A percentile compares a stretch with the other conserved stretches of the same genome.
These are phyloP conservation scores for Luffa acutangula DNA, from an alignment of 306 rosid genomes.

Conservation along the genomic window DNA sequence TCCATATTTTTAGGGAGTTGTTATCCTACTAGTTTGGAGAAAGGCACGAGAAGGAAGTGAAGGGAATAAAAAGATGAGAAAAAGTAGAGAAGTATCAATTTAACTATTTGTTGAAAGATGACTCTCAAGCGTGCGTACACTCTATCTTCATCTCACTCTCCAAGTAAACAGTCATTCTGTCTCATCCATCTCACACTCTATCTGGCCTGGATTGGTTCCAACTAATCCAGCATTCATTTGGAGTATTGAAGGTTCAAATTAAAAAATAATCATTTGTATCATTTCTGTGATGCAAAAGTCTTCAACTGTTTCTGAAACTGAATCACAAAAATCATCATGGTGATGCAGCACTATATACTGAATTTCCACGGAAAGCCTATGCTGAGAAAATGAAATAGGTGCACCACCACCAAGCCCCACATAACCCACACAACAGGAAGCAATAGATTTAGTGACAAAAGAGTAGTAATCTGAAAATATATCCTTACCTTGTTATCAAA, in stretches of 20 bases:
- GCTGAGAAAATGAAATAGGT: neutral
- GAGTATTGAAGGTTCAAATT: neutral
- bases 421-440: neutral
- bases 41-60: no score
- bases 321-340: neutral
- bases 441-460: neutral
- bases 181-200: neutral
- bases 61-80: no score
- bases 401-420: neutral
- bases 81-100: no score
- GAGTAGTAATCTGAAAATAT: neutral
- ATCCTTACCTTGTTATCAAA: slow-evolving; percentile 72
- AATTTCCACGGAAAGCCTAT: neutral
- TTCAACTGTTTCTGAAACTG: neutral
- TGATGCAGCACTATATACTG: neutral
- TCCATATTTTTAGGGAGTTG: no score
- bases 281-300: neutral
- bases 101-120: neutral
- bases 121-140: neutral
- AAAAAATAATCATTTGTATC: neutral
- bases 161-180: neutral
- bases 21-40: no score
- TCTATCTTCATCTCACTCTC: neutral
- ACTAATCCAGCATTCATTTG: neutral
- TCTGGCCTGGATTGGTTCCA: neutral